Evolutionary conservation across 768 basidiomycete species (phyloP).

Genomic region (Krasilnikovozyma curviuscula): DNA sequence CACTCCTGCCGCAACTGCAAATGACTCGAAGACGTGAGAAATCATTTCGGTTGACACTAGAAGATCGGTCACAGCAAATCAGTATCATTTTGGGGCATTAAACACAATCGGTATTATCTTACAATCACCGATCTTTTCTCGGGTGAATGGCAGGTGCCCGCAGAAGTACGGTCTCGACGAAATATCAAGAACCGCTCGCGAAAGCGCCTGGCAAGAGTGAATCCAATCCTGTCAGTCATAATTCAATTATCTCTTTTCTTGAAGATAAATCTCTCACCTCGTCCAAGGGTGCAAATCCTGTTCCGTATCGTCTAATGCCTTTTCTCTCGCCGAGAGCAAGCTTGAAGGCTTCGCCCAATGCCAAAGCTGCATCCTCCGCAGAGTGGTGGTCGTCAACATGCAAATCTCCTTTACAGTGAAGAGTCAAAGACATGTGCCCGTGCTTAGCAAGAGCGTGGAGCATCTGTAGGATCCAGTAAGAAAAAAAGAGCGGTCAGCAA

Average conservation of each 20-base stretch:
- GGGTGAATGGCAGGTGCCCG: constrained; percentile 44
- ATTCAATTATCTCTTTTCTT: not conserved
- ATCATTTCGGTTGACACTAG: constrained; percentile 69
- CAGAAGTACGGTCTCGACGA: constrained; percentile 94
- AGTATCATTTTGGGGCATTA: not conserved
- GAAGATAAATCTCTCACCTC: constrained; percentile 40
- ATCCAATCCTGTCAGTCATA: not conserved
- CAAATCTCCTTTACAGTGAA: constrained; percentile 86
- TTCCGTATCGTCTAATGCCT: constrained; percentile 87
- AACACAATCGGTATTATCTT: constrained; percentile 8
- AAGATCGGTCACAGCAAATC: not conserved
- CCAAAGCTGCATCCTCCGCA: constrained; percentile 58
- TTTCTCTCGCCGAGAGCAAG: constrained; percentile 81
- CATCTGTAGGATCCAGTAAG: constrained; percentile 44
- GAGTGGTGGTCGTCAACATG: constrained; percentile 99
- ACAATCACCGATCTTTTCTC: constrained; percentile 36
- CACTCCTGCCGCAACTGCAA: constrained; percentile 85
- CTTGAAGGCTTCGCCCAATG: constrained; percentile 55
- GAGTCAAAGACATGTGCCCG: constrained; percentile 70
- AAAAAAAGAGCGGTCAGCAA: not conserved
- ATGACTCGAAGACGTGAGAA: constrained; percentile 90
- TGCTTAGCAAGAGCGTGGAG: constrained; percentile 94
- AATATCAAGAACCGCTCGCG: constrained; percentile 91
- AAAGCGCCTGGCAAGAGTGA: constrained; percentile 49
- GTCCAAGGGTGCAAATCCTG: constrained; percentile 88